Conservation (phyloP, 805 yeast species). For the Pichia phayaonensis region DNA sequence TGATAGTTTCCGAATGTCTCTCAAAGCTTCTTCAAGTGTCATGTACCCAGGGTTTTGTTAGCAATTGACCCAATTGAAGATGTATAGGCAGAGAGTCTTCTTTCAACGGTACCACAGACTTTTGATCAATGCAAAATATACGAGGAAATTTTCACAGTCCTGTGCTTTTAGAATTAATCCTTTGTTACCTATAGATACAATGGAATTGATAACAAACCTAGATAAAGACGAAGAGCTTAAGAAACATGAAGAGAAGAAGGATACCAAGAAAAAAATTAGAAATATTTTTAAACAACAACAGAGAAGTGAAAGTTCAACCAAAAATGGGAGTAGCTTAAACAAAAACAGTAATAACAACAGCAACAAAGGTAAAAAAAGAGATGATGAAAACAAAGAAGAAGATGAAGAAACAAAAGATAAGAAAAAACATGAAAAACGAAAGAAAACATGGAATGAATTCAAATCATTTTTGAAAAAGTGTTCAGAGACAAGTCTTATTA, state of each 20-base stretch:
- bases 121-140: neutral
- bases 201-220: constrained; percentile 25
- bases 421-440: constrained; percentile 7
- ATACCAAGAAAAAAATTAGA: constrained; percentile 17
- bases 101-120: neutral
- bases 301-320: neutral
- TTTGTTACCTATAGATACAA: constrained; percentile 34
- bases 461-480: constrained; percentile 32
- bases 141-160: neutral
- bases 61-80: neutral
- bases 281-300: neutral
- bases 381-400: neutral
- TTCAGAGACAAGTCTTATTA: constrained; percentile 63
- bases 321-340: neutral
- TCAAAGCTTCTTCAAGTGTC: too few relatives aligned
- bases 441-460: constrained; percentile 11
- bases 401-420: constrained; percentile 5
- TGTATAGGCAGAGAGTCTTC: neutral
- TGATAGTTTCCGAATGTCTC: too few relatives aligned
- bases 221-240: constrained; percentile 15
- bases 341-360: neutral
- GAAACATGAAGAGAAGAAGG: constrained; percentile 18
- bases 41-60: neutral
- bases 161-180: constrained; percentile 27
- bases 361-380: neutral